Percentiles rank a stretch among this genome's conserved stretches.
Evolutionary conservation across 163 green algal species (phyloP).

Genomic region (Chlorella variabilis): DNA sequence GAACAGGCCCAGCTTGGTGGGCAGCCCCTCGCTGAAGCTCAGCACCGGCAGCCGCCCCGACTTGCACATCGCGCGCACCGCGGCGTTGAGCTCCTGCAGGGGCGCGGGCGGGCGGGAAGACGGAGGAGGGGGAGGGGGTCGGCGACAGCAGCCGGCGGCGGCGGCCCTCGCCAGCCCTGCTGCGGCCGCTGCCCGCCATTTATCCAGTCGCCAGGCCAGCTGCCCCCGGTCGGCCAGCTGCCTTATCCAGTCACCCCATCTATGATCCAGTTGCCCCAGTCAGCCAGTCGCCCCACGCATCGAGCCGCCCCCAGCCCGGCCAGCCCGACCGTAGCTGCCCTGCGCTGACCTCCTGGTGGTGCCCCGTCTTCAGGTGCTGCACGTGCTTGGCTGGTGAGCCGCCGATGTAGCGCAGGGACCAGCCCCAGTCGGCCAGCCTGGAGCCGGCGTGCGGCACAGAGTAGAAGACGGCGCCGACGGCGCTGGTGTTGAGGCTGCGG

Average conservation of each 20-base stretch:
- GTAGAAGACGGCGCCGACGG: constrained; percentile 84
- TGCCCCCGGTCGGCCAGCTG: too few species aligned
- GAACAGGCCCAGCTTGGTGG: constrained; percentile 67
- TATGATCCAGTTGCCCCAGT: too few species aligned
- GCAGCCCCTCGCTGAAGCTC: constrained; percentile 67
- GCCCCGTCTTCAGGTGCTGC: constrained; percentile 71
- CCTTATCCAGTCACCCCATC: too few species aligned
- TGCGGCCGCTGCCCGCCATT: too few species aligned
- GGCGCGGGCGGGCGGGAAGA: too few species aligned
- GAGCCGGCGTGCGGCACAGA: constrained; percentile 86
- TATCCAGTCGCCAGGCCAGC: too few species aligned
- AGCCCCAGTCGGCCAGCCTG: constrained; percentile 84
- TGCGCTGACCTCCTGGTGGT: constrained; percentile 65
- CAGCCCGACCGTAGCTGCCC: too few species aligned
- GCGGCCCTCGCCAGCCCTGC: too few species aligned
- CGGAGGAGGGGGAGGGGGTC: too few species aligned
- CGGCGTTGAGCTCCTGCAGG: constrained; percentile 32
- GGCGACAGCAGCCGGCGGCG: neutral
- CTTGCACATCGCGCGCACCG: constrained; percentile 47
- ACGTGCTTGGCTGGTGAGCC: constrained; percentile 75
- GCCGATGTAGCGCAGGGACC: constrained; percentile 83
- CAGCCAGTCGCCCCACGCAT: too few species aligned
- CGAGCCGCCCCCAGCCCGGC: too few species aligned
- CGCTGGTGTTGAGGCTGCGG: constrained; percentile 50
- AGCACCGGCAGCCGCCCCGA: constrained; percentile 59